Base-by-base conservation (phyloP, 192 early-diverging fungal genomes). In the Phycomyces nitens region DNA sequence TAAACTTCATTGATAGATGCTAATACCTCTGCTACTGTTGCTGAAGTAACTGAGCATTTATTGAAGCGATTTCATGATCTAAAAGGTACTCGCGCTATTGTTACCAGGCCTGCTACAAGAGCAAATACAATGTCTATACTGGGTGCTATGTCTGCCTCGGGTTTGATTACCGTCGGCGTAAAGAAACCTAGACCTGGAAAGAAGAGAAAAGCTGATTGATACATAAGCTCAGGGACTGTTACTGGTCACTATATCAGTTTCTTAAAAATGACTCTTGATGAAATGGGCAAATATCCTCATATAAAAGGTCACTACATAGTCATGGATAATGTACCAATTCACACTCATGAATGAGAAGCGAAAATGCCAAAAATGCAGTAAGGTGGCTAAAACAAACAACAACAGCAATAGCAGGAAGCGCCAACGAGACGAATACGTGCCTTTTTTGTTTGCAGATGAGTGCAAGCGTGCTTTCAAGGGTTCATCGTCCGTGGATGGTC, bases 51-150 rank as follows among this genome's bases (percentile, higher is more conserved):
- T 15, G 24, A 56, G 54, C 22, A 56, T 56, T 56, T 56, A 39
- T 29, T 56, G 54, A 29, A 56, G 9, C 2, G 34, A 29, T 56
- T 56, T 26, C 6, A 27, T 56, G 24, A 56, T 56, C 54, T 56
- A 16, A 27, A 56, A 56, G 54, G 50, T 18, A 52, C 50, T 8
- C 50, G 50, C 20, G 50, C 50, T 23, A 52, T 52, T 52, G 18
- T 20, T 52, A 52, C 50, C 50, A 34, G 55, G n/a, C 16, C 55
- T 56, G 34, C 53, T 27, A 55, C 53, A 26, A 55, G 53, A 55
- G 53, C 53, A 55, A 55, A 55, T 24, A 55, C 53, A 23, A 55
- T 14, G 53, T 55, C 53, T 55, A 55, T 55, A 27, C 27, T 55
- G 24, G 53, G 53, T 9, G 24, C 53, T 55, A 55, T 55, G 5